Base-by-base conservation (phyloP, 306 rosid species). In the Cucurbita pepo region DNA sequence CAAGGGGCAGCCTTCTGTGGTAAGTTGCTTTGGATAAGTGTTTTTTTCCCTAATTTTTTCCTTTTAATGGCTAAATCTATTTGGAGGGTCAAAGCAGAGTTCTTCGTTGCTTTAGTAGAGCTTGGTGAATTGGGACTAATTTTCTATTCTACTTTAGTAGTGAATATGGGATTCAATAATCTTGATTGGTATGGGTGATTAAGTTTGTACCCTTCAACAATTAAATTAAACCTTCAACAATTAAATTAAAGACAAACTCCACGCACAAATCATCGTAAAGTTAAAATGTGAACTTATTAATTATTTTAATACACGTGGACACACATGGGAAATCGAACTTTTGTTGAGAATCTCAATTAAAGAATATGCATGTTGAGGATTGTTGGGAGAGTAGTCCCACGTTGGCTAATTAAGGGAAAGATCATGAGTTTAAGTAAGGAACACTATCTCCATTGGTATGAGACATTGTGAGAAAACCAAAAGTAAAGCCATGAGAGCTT, bases 1-100 rank as follows among this genome's bases (percentile, higher is more conserved):
- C 74, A 85, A 80, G 82, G 96, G 96, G 70, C 86, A 84, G 79
- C 77, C 96, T 66, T 90, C 98, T 57, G 91, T 93, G 93, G 98
- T 93, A 80, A 83, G 73, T 71, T 61, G 15, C 57, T 73, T 37
- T 64, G 56, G 22, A 47, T 11, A 47, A 47, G 52, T 47, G 52
- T 47, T 47, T 47, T 47, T 47, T 47, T 3, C 34, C 34, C 34
- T 30, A 30, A 11, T 54, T 50, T 58, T 10, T 10, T 13, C 8
- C 12, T 37, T 61, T 61, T 61, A 7, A 38, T 37, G 45, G 67
- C 48, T 36, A 37, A 61, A 14, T 34, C 21, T 61, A 14, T 36
- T 61, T 61, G 12, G 67, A 37, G 45, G 12, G 64, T 30, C 30
- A 41, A 10, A 58, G 19, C 67, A 61, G 21, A 36, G 6, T 37